A percentile compares a stretch with the other conserved stretches of the same genome.
Conservation (phyloP, 169 alveolate species). For the Eimeria acervulina region DNA sequence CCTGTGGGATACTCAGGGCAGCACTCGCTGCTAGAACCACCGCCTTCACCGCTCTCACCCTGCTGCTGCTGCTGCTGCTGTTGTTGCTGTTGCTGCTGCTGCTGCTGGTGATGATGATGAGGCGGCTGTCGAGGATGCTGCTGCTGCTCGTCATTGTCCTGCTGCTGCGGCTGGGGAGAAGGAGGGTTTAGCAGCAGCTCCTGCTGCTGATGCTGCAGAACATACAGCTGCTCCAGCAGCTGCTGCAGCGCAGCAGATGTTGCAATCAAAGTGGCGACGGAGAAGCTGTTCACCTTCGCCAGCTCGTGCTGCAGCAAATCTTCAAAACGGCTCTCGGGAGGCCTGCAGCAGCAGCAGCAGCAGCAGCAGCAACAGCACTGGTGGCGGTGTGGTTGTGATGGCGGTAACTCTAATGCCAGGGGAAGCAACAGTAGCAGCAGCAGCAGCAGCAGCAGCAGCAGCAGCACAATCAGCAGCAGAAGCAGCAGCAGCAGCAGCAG, state of each 20-base stretch:
- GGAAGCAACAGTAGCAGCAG: neutral
- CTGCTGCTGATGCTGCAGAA: slow-evolving; percentile 64
- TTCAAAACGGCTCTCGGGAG: slow-evolving; percentile 89
- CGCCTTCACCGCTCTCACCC: too few species aligned
- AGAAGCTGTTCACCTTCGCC: slow-evolving; percentile 88
- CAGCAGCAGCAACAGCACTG: slow-evolving; percentile 53
- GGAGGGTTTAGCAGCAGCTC: neutral
- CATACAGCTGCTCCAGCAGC: slow-evolving; percentile 42
- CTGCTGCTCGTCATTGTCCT: neutral
- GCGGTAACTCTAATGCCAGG: neutral
- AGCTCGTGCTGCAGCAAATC: slow-evolving; percentile 88
- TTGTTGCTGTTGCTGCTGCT: neutral
- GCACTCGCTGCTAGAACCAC: too few species aligned
- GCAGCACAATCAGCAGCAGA: neutral
- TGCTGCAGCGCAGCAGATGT: slow-evolving; percentile 74
- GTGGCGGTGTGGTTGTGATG: too few species aligned
- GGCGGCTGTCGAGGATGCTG: neutral
- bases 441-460: too few species aligned
- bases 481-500: slow-evolving; percentile 8
- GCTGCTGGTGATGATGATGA: neutral
- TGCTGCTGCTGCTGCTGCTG: neutral
- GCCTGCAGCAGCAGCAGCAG: neutral
- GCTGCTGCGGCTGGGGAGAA: neutral
- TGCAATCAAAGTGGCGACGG: slow-evolving; percentile 18
- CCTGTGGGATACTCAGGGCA: too few species aligned